Conservation (phyloP, 2,329 filamentous ascomycete genomes). For the Beauveria pseudobassiana region DNA sequence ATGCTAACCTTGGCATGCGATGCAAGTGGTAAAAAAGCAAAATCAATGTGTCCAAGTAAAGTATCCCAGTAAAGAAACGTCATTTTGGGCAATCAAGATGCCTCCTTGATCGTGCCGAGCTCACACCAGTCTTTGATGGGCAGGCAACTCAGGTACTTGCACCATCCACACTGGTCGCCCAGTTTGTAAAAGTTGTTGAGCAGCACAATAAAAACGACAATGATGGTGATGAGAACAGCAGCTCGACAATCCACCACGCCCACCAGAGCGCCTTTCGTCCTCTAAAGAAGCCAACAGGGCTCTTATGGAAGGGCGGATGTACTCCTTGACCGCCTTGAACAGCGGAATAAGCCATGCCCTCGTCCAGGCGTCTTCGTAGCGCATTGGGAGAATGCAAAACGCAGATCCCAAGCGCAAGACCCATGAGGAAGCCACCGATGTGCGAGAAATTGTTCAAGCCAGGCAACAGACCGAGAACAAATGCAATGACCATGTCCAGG, state of each 20-base stretch:
- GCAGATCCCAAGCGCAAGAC: constrained; percentile 76
- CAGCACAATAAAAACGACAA: constrained; percentile 79
- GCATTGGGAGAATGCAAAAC: constrained; percentile 82
- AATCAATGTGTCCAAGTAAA: constrained; percentile 2
- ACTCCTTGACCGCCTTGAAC: constrained; percentile 47
- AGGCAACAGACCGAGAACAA: constrained; percentile 84
- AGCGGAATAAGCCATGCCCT: constrained; percentile 63
- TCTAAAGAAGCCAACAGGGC: constrained; percentile 75
- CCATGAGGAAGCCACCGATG: constrained; percentile 93
- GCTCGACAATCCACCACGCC: constrained; percentile 92
- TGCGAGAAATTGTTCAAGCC: constrained; percentile 96
- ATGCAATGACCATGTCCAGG: constrained; percentile 79
- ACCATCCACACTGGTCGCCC: constrained; percentile 75
- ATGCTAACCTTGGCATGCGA: constrained; percentile 1
- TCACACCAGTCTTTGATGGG: constrained; percentile 63
- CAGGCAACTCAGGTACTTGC: constrained; percentile 90
- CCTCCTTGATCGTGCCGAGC: constrained; percentile 30
- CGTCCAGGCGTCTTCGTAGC: constrained; percentile 65
- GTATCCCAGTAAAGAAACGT: constrained; percentile 11
- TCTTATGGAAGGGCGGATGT: constrained; percentile 49
- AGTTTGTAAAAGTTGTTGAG: constrained; percentile 87
- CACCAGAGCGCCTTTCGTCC: constrained; percentile 92
- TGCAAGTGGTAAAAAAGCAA: constrained; percentile 8
- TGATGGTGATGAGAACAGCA: constrained; percentile 67
- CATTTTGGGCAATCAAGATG: not conserved